Evolutionary conservation across 306 rosid genomes (phyloP).

Genomic region (Malus sylvestris): DNA sequence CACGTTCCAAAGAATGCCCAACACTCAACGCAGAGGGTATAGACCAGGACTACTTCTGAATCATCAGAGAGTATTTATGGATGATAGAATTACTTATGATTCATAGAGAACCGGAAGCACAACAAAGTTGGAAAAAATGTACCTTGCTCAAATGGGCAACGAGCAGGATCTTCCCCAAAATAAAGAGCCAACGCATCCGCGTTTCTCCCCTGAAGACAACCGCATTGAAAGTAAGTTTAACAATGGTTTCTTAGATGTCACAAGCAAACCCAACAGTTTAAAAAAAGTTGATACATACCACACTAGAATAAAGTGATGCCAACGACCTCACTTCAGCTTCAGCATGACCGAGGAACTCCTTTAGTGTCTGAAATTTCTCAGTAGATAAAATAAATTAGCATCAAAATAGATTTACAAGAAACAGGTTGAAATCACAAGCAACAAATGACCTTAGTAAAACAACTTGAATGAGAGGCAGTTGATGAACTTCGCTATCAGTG

Average conservation of each 20-base stretch:
- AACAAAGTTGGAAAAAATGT: neutral
- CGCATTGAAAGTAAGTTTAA: slow-evolving; percentile 15
- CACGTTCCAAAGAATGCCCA: neutral
- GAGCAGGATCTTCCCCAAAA: slow-evolving; percentile 82
- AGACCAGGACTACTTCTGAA: neutral
- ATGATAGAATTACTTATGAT: neutral
- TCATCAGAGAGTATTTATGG: neutral
- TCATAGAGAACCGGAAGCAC: neutral
- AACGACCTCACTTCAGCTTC: slow-evolving; percentile 82
- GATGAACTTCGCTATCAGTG: neutral
- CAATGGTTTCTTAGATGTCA: slow-evolving; percentile 1
- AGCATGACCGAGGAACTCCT: slow-evolving; percentile 56
- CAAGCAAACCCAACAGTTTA: slow-evolving; percentile 8
- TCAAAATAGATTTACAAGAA: neutral
- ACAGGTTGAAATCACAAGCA: neutral
- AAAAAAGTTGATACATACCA: slow-evolving; percentile 44
- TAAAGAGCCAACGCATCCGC: slow-evolving; percentile 80
- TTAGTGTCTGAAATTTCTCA: slow-evolving; percentile 45
- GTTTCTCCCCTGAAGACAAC: slow-evolving; percentile 64
- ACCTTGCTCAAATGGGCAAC: slow-evolving; percentile 84
- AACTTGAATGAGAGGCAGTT: neutral
- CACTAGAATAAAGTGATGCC: slow-evolving; percentile 70
- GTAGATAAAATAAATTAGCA: neutral
- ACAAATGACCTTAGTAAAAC: neutral
- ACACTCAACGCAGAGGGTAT: neutral